Base-by-base conservation (phyloP, 176 grass and related monocot species). In the Avena insularis region DNA sequence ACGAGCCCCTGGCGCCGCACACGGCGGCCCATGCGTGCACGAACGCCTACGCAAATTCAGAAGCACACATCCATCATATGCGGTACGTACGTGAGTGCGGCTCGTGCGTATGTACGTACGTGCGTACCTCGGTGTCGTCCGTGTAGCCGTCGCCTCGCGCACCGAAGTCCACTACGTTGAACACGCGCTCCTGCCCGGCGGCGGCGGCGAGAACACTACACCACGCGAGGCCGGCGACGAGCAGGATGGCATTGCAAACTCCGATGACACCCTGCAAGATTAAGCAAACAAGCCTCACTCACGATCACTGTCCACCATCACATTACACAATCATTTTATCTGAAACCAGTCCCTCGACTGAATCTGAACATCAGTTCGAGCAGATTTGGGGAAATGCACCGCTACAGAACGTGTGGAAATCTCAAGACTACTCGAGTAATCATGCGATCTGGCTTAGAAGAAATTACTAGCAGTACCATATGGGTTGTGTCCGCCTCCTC, bases 111-210 rank as follows among this genome's bases (percentile, higher is more conserved):
- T 1, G n/a, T 45, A 19, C 43, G 5, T 49, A 27, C 80, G 5
- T 49, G 15, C 80, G 45, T 83, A 95, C 88, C 78, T 92, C 58
- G 43, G 88, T 88, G 78, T 91, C 90, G 79, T 95, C 85, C 29
- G 90, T 86, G 21, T 1, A 0, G 31, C 80, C 83, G 68, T 92
- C 83, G 11, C 93, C 90, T 77, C 21, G 33, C 8, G 93, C 93
- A 27, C 90, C 88, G 67, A 86, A 86, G 51, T 80, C 19, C 12
- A 81, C 20, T 8, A 95, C 86, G 83, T 86, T 88, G 78, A 86
- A 88, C 46, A 56, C 57, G 55, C 23, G 6, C 13, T 12, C 61
- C 61, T 45, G 4, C 14, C 20, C 2, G 14, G 1, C 75, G 60
- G 23, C 59, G 46, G 3, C 35, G 29, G 3, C 59, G 79, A 71